Evolutionary conservation across 192 early-diverging fungal genomes (phyloP).

Genomic region (Umbelopsis sp.): DNA sequence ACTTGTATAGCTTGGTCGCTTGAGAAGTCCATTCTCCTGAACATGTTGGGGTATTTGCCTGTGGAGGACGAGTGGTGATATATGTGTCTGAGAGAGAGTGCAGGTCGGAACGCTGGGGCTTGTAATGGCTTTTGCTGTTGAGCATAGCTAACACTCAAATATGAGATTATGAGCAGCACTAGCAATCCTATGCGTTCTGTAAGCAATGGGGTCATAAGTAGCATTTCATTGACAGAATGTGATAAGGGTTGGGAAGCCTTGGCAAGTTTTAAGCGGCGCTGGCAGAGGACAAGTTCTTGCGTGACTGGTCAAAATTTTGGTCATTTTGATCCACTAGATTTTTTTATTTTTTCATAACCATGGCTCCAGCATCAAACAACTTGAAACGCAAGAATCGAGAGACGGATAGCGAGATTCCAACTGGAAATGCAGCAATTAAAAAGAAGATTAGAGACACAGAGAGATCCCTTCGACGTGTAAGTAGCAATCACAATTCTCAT

Average conservation of each 20-base stretch:
- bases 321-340: not conserved
- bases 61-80: slow-evolving; percentile 34
- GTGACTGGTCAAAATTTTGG: slow-evolving; percentile 3
- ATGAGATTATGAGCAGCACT: not conserved
- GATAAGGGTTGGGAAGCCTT: not conserved
- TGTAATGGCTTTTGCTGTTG: not conserved
- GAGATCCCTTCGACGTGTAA: slow-evolving; percentile 28
- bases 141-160: not conserved
- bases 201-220: not conserved
- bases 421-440: slow-evolving; percentile 38
- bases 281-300: not conserved
- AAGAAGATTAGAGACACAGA: slow-evolving; percentile 49
- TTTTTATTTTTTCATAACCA: slow-evolving; percentile 15
- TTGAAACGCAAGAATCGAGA: slow-evolving; percentile 17
- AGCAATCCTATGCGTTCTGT: not conserved
- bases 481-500: not conserved
- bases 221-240: not conserved
- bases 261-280: slow-evolving; percentile 4
- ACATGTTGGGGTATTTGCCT: slow-evolving; percentile 32
- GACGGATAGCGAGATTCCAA: slow-evolving; percentile 31
- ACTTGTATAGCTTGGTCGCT: not conserved
- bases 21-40: slow-evolving; percentile 21
- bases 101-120: not conserved
- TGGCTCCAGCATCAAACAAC: slow-evolving; percentile 24
- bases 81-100: slow-evolving; percentile 28